Base-by-base conservation (phyloP, 129 eudicot genomes). In the Flaveria linearis region DNA sequence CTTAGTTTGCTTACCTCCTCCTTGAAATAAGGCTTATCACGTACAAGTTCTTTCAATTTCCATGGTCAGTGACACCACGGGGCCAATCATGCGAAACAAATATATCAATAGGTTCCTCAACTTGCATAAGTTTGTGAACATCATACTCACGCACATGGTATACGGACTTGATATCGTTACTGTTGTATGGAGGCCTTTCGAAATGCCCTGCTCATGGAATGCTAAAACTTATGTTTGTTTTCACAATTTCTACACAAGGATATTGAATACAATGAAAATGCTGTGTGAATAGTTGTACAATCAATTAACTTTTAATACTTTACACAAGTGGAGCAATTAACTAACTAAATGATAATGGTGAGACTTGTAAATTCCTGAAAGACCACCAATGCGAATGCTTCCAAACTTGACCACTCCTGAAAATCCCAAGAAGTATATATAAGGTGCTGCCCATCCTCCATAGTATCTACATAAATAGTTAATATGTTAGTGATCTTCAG, bases 41-140 rank as follows among this genome's bases (percentile, higher is more conserved):
- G 84, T 36, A 95, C 84, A 85, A 91, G 99, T 4, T 67, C 80
- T 80, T 80, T 76, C 90, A 77, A 62, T 91, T 69, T 43, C 99
- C 99, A 86, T 80, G 79, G 69, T 89, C 99, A 62, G 97, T 91
- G 52, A 95, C 61, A 22, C 95, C 95, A 76, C 87, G 18, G 45
- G 99, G 99, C 99, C 98, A 92, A 84, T 92, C 98, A 88, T 92
- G 98, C 58, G 98, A 92, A 67, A 92, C 80, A 65, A 90, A 92
- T 58, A 92, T 80, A 85, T 92, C 94, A 69, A 92, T 70, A 69
- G 90, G 92, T 76, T 88, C 96, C 74, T 86, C 85, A 60, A 92
- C 81, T 90, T 92, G 92, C 96, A 92, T 83, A 74, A 92, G 98
- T 82, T 90, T 92, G 74, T 90, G 87, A 68, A 88, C 96, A 75